Evolutionary conservation across 2,329 filamentous ascomycete genomes (phyloP), one percentile per base, ranked within the genome.

Genomic region (Chrysosporium keratinophilum): DNA sequence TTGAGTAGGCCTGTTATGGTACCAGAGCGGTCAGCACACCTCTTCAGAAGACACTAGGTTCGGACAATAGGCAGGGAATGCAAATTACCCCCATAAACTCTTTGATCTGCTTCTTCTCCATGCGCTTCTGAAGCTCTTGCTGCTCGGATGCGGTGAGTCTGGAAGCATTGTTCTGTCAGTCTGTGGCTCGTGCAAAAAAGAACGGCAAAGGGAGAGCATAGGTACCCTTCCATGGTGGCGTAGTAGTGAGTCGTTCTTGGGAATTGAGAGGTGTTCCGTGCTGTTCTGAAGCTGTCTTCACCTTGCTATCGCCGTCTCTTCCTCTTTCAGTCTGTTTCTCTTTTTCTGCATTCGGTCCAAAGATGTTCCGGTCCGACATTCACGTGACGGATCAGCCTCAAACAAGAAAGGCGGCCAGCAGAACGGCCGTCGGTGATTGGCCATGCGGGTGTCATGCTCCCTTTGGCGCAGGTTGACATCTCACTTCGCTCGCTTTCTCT

Each of bases 91-190:
- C 87, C 85, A 97, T 95, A 70, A 98, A 97, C 70, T 97, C 91
- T 77, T 95, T 95, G 79, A 98, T 88, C 76, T 98, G 93, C 75
- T 93, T 94, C 76, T 87, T 87, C 78, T 97, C 89, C 82, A 98
- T 90, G 73, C 93, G 88, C 75, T 82, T 76, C 74, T 95, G 85
- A 69, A 98, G 86, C 79, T 93, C 88, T 75, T 88, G 87, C 78
- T 94, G 87, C 78, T 97, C 91, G 65, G 82, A 72, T 65, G 78
- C 69, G 63, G 81, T 87, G 69, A 95, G 85, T 63, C 83, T 85
- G 64, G 50, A 56, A 43, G 14, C 1, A 20, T 17, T 19, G 15
- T 41, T n/a, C 15, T 41, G 39, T 41, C 53, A 33, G 49, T 55
- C 19, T 34, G 33, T 33, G 19, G 41, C 9, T 9, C 3, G 37